phyloP scores from a whole-genome alignment of 23 red algal genomes.

The Chondrus crispus region DNA sequence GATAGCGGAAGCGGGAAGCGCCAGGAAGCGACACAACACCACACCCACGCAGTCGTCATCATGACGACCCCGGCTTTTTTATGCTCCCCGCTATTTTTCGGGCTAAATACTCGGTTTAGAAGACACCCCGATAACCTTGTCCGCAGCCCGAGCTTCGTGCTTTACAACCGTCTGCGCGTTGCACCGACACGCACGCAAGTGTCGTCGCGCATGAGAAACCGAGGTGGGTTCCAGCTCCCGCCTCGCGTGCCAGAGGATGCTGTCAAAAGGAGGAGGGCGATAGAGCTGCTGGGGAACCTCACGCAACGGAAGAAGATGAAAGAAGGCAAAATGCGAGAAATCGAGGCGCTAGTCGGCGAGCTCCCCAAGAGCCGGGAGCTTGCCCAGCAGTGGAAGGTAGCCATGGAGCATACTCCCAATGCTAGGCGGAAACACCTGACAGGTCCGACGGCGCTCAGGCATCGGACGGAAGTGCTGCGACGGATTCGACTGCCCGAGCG shows the following conservation, averaged over 20 bases:
- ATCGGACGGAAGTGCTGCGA: neutral
- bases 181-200: too few species aligned
- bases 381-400: conserved; percentile 62
- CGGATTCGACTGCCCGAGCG: neutral
- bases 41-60: neutral
- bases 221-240: conserved; percentile 28
- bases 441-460: neutral
- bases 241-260: conserved; percentile 22
- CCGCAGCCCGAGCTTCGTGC: neutral
- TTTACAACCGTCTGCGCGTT: neutral
- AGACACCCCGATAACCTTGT: neutral
- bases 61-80: neutral
- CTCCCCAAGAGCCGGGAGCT: conserved; percentile 17
- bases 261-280: neutral
- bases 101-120: neutral
- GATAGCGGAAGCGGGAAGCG: neutral
- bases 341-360: conserved; percentile 21
- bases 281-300: conserved; percentile 33
- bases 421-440: neutral
- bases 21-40: neutral
- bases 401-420: conserved; percentile 5
- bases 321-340: neutral
- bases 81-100: neutral
- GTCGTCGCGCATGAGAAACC: conserved; percentile 44
- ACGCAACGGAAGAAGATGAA: conserved; percentile 15